Evolutionary conservation across 345 rosid genomes (phyloP).

Genomic region (Salix purpurea): DNA sequence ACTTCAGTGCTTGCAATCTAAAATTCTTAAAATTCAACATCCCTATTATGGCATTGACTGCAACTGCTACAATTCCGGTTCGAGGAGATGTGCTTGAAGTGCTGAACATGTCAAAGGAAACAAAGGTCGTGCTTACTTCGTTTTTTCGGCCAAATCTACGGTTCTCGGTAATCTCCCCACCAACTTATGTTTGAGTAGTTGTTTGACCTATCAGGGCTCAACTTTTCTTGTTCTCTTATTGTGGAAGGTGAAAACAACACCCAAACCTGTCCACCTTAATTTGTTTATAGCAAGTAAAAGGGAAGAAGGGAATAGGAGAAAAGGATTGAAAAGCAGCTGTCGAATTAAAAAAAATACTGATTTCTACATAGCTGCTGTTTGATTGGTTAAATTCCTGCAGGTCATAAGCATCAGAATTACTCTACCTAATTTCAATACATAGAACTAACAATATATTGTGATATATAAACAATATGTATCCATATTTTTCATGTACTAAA

Average conservation of each 20-base stretch:
- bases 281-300: neutral
- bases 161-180: conserved; percentile 42
- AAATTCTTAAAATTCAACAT: conserved; percentile 57
- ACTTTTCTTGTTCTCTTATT: neutral
- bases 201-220: neutral
- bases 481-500: too few relatives aligned
- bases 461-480: too few relatives aligned
- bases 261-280: neutral
- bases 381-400: too few relatives aligned
- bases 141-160: conserved; percentile 73
- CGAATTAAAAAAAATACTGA: too few relatives aligned
- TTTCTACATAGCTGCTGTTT: too few relatives aligned
- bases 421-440: too few relatives aligned
- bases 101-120: conserved; percentile 59
- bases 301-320: neutral
- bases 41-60: conserved; percentile 91
- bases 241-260: neutral
- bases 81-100: conserved; percentile 68
- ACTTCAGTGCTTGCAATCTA: conserved; percentile 49
- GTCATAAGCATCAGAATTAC: too few relatives aligned
- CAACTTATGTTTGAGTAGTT: neutral
- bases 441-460: too few relatives aligned
- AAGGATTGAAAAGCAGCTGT: too few relatives aligned
- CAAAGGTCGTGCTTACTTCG: conserved; percentile 72
- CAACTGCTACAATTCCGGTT: conserved; percentile 77